Base-by-base conservation (phyloP, 805 yeast genomes). In the Myxozyma kluyveri region DNA sequence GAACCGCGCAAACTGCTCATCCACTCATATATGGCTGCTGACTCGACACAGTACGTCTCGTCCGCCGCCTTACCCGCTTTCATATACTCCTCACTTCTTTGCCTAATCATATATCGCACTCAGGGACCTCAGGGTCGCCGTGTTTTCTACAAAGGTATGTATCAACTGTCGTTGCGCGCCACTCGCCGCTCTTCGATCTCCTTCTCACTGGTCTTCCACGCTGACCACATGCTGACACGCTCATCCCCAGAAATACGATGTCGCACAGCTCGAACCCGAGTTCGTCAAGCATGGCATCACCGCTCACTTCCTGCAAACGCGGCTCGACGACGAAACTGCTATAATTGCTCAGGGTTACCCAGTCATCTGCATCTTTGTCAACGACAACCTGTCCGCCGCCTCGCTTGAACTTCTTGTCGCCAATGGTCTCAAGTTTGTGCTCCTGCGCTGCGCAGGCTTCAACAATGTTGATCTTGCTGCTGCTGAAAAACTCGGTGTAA, bases 391-490 rank as follows among this genome's bases (percentile, higher is more conserved):
- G 26, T 41, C 49, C 29, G 56, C 61, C 6, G 32, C 29, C 10
- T 45, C 48, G 12, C 43, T 61, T 36, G 58, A 59, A 36, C 14
- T 31, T 9, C 51, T 61, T 5, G 54, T 59, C 18, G 27, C 36
- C n/a, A 36, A 38, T 2, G 65, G 65, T 2, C 48, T 61, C n/a
- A 45, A 49, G 35, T 49, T 38, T 43, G 52, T 61, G 10, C 56
- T 60, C 9, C 49, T 61, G n/a, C 53, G 65, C 12, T 59, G 65
- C 32, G 65, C 64, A 1, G 65, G 65, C n/a, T 61, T 49, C 49
- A 61, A 61, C 49, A 61, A 61, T 27, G 65, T 61, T 27, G 64
- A 61, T 31, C 35, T 61, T 14, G 54, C 32, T 3, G 63, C 63
- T n/a, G 63, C 65, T 5, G 49, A 43, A 18, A 46, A 47, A 50